These are phyloP conservation scores for Suhomyces taliae DNA, from an alignment of 1,139 yeast species.

Conservation along the genomic window DNA sequence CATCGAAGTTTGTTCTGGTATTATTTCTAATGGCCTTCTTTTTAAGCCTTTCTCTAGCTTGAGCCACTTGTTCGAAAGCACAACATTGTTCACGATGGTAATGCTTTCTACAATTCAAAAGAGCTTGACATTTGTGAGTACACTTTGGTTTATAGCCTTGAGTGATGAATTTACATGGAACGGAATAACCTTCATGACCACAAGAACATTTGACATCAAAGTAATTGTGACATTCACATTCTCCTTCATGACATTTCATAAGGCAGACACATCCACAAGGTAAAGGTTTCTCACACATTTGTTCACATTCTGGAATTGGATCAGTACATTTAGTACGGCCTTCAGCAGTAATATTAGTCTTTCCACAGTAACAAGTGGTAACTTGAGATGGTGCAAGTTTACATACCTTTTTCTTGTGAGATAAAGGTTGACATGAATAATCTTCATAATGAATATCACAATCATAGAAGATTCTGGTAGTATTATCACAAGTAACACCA, in stretches of 20 bases:
- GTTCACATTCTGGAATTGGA: slow-evolving; percentile 72
- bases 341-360: slow-evolving; percentile 26
- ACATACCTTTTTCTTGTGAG: slow-evolving; percentile 47
- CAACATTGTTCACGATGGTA: slow-evolving; percentile 73
- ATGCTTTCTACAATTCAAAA: slow-evolving; percentile 80
- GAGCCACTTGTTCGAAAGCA: slow-evolving; percentile 60
- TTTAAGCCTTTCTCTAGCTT: slow-evolving; percentile 57
- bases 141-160: slow-evolving; percentile 61
- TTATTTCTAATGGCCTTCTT: slow-evolving; percentile 51
- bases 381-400: slow-evolving; percentile 60
- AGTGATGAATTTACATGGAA: slow-evolving; percentile 62
- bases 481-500: slow-evolving; percentile 55
- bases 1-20: slow-evolving; percentile 35
- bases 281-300: slow-evolving; percentile 59
- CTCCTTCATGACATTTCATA: slow-evolving; percentile 73
- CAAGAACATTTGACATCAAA: slow-evolving; percentile 55
- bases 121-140: slow-evolving; percentile 71
- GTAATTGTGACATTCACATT: slow-evolving; percentile 61
- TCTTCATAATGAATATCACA: slow-evolving; percentile 69
- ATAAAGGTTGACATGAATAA: slow-evolving; percentile 58
- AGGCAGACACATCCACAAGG: slow-evolving; percentile 76
- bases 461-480: slow-evolving; percentile 52
- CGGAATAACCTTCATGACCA: slow-evolving; percentile 48
- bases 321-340: slow-evolving; percentile 64
- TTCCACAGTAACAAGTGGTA: slow-evolving; percentile 79